phyloP scores from a whole-genome alignment of 225 moss, liverwort and hornwort genomes.

The Neckera pumila region DNA sequence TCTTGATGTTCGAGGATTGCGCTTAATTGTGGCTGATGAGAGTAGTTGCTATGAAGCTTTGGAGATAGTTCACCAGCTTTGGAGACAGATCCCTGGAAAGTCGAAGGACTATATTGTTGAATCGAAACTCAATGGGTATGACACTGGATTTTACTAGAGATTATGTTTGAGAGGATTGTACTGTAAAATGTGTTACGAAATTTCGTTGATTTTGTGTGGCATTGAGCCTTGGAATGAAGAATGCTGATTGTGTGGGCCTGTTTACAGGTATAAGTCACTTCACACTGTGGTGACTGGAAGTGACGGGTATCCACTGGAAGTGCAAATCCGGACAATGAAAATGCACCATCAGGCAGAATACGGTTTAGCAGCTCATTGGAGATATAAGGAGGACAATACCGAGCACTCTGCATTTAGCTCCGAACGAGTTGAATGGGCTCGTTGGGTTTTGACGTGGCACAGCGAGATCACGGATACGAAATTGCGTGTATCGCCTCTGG shows the following conservation, averaged over 20 bases:
- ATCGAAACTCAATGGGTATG: neutral
- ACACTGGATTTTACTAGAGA: neutral
- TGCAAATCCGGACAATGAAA: neutral
- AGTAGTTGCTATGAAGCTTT: neutral
- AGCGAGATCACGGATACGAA: neutral
- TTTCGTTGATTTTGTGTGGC: neutral
- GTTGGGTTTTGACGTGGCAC: neutral
- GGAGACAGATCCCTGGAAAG: neutral
- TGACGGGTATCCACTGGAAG: neutral
- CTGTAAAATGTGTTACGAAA: neutral
- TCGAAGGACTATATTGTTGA: neutral
- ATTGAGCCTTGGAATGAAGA: neutral
- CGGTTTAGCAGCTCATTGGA: neutral
- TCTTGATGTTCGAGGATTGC: neutral
- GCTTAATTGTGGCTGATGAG: neutral
- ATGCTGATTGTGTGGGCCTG: neutral
- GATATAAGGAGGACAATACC: neutral
- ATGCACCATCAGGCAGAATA: neutral
- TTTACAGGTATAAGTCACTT: neutral
- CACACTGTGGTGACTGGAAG: neutral
- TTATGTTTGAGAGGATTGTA: neutral
- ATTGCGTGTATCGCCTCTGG: neutral
- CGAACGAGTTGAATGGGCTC: neutral
- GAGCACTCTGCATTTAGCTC: neutral
- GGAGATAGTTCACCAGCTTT: neutral